A percentile compares a stretch with the other conserved stretches of the same genome.
Conservation (phyloP, 805 yeast genomes). For the Starmerella gropengiesseri region DNA sequence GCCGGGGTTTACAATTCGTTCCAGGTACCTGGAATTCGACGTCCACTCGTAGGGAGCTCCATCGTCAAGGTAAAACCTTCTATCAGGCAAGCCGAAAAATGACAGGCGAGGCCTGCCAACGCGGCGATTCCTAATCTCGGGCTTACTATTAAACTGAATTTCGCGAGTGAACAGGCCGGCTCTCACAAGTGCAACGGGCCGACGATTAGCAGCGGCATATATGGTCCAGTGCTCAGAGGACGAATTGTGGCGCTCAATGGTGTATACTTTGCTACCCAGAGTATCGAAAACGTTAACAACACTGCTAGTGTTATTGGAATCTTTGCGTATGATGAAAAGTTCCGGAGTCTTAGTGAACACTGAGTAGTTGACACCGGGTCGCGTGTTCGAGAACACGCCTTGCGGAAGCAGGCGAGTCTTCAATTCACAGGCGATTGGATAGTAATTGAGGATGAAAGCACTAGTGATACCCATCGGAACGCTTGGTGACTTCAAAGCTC, state of each 20-base stretch:
- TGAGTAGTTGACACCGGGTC: conserved; percentile 7
- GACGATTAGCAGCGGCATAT: conserved; percentile 35
- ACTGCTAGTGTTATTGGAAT: conserved; percentile 37
- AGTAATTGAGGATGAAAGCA: conserved; percentile 8
- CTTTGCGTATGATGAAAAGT: conserved; percentile 40
- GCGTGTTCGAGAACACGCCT: conserved; percentile 8
- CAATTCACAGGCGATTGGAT: conserved; percentile 7
- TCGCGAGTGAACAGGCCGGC: conserved; percentile 40
- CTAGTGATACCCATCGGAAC: conserved; percentile 7
- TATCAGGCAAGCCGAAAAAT: conserved; percentile 31
- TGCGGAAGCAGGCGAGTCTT: conserved; percentile 9
- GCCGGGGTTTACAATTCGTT: conserved; percentile 43
- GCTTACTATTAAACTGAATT: conserved; percentile 29
- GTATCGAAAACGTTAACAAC: conserved; percentile 41
- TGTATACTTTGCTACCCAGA: conserved; percentile 37
- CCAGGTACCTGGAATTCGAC: conserved; percentile 41
- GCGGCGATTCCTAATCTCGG: conserved; percentile 32
- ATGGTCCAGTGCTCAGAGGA: conserved; percentile 45
- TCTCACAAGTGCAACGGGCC: conserved; percentile 42
- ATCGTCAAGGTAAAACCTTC: conserved; percentile 42
- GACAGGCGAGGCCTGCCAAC: conserved; percentile 34
- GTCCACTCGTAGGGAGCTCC: conserved; percentile 52
- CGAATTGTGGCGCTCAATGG: conserved; percentile 42
- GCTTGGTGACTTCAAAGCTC: not conserved
- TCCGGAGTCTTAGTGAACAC: conserved; percentile 23